A percentile compares a stretch with the other conserved stretches of the same genome.
Conservation (phyloP, 345 rosid genomes). For the Anacardium occidentale region DNA sequence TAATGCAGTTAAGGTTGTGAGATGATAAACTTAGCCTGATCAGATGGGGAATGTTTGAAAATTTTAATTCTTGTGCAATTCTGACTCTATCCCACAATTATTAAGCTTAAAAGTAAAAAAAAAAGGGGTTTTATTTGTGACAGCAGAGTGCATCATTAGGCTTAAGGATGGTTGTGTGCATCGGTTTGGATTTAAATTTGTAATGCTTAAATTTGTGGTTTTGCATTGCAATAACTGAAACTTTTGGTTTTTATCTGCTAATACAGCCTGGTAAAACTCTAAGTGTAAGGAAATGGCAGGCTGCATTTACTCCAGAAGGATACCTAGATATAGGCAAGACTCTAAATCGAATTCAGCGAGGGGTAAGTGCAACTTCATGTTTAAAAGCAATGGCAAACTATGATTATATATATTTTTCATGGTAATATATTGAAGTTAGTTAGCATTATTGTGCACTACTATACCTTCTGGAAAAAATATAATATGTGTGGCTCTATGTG, state of each 20-base stretch:
- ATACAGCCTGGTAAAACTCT: conserved; percentile 95
- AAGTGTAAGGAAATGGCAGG: conserved; percentile 95
- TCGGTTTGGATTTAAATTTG: background rate
- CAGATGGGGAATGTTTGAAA: background rate
- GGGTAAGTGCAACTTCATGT: conserved; percentile 47
- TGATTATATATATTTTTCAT: conserved; percentile 2
- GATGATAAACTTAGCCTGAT: background rate
- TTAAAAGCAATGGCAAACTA: conserved; percentile 3
- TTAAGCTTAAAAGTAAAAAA: background rate
- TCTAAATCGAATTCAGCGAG: conserved; percentile 73
- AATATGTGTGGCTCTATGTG: too few species aligned
- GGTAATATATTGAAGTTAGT: background rate
- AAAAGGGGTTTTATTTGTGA: background rate
- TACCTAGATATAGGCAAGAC: conserved; percentile 77
- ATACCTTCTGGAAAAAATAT: too few species aligned
- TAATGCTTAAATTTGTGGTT: conserved; percentile 3
- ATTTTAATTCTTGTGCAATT: background rate
- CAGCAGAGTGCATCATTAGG: background rate
- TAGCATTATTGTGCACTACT: background rate
- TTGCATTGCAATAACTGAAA: conserved; percentile 6
- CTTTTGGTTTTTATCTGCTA: conserved; percentile 19
- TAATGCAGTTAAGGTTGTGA: background rate
- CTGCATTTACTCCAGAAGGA: conserved; percentile 80
- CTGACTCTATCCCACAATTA: background rate
- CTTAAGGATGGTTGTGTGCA: background rate